Evolutionary conservation across 2,329 filamentous ascomycete genomes (phyloP), one percentile per base, ranked within the genome.

Genomic region (Didymosphaeria variabile): DNA sequence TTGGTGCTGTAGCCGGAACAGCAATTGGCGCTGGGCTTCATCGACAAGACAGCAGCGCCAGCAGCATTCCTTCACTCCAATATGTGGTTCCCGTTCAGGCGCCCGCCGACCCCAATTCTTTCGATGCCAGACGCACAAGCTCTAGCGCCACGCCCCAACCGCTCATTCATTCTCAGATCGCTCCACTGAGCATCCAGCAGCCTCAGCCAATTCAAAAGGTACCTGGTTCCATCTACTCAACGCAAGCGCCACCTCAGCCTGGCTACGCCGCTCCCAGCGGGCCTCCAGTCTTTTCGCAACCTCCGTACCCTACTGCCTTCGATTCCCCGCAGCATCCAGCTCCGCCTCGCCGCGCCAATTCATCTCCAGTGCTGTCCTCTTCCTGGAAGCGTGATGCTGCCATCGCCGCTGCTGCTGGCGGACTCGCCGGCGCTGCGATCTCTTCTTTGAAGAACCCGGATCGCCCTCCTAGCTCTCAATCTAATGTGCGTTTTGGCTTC

Each of bases 201-300:
- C 94, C 94, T 2, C 90, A 93, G 68, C 94, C 94, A 2, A 86
- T 92, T 60, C 84, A 86, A 2, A 92, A 91, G 0, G 88, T 96
- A 2, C 89, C 89, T 40, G 86, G 86, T 63, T 86, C 86, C 19
- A 84, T 94, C 1, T 91, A 92, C 68, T 85, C 79, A 21, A 79
- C 79, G 5, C 81, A 83, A 61, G 73, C 76, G 13, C 72, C 77
- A 12, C 68, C 77, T 17, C 77, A 79, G 31, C 60, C 79, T 44
- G 72, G 75, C 6, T 82, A 83, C 62, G 72, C 67, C 44, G 77
- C 79, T 23, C 80, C 81, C 10, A 75, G 68, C 26, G 79, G 79
- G 3, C 77, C 79, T 46, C 75, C 80, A 1, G 73, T 79, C 17
- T 82, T 81, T 59, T 74, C 81, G 1, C 70, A 72, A 54, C 36